Evolutionary conservation across 73 alveolate genomes (phyloP).

Genomic region (Paramecium pentaurelia): DNA sequence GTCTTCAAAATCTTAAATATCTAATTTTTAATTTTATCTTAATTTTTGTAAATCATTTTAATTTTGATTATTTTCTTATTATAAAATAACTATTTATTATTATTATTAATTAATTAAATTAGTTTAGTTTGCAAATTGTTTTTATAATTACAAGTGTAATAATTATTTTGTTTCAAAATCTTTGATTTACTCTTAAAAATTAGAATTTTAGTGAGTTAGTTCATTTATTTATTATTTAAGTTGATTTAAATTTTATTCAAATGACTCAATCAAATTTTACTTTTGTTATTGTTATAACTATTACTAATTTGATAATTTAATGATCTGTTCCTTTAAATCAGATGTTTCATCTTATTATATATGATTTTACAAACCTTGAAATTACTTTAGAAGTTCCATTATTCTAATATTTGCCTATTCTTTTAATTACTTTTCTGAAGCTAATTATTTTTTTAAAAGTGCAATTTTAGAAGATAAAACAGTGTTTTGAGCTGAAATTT

Average conservation of each 20-base stretch:
- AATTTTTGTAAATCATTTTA: neutral
- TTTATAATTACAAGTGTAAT: neutral
- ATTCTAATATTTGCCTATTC: neutral
- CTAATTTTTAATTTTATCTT: neutral
- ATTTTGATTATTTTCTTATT: neutral
- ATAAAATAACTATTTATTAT: neutral
- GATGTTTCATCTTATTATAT: neutral
- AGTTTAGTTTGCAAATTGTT: neutral
- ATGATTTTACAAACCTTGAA: neutral
- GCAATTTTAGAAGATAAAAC: neutral
- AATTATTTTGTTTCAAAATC: neutral
- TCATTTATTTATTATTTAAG: neutral
- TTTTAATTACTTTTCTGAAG: neutral
- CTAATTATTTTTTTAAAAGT: neutral
- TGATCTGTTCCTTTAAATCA: neutral
- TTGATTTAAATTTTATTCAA: neutral
- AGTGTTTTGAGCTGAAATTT: neutral
- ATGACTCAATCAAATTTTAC: neutral
- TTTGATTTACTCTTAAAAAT: neutral
- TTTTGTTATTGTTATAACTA: neutral
- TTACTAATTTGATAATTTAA: neutral
- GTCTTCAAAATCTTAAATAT: neutral
- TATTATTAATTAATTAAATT: neutral
- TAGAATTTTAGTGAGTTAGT: neutral
- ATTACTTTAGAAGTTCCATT: neutral